Percentiles rank a stretch among this genome's conserved stretches.
These are phyloP conservation scores for Lipomyces kockii DNA, from an alignment of 805 yeast species.

Conservation along the genomic window DNA sequence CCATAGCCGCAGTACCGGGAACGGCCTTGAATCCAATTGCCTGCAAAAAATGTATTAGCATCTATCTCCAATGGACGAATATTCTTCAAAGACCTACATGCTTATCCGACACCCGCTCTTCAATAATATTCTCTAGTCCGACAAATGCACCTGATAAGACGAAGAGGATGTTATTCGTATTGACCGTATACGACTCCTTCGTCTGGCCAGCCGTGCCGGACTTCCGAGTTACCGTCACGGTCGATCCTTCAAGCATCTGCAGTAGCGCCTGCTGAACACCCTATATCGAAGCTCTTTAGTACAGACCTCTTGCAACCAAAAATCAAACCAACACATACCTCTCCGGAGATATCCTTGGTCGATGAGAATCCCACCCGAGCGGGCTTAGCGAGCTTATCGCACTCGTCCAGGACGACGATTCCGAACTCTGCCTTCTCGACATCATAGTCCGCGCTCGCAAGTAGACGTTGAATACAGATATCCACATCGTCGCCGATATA, in stretches of 20 bases:
- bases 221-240: constrained; percentile 49
- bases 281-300: not conserved
- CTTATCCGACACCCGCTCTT: constrained; percentile 44
- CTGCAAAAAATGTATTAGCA: constrained; percentile 11
- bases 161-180: constrained; percentile 61
- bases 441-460: constrained; percentile 57
- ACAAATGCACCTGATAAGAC: constrained; percentile 67
- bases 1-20: constrained; percentile 38
- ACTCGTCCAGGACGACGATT: constrained; percentile 62
- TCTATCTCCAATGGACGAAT: constrained; percentile 37
- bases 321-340: constrained; percentile 35
- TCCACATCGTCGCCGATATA: constrained; percentile 70
- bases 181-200: constrained; percentile 53
- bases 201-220: constrained; percentile 16
- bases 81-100: constrained; percentile 22
- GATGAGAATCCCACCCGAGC: constrained; percentile 37
- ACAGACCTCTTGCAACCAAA: not conserved
- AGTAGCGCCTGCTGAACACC: constrained; percentile 67
- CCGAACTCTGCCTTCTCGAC: constrained; percentile 59
- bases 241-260: constrained; percentile 62
- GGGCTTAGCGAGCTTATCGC: constrained; percentile 60
- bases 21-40: constrained; percentile 26
- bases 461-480: constrained; percentile 57
- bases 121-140: constrained; percentile 57
- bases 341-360: constrained; percentile 62